Evolutionary conservation across 106 monocot species (phyloP).

Genomic region (Dendrobium catenatum): DNA sequence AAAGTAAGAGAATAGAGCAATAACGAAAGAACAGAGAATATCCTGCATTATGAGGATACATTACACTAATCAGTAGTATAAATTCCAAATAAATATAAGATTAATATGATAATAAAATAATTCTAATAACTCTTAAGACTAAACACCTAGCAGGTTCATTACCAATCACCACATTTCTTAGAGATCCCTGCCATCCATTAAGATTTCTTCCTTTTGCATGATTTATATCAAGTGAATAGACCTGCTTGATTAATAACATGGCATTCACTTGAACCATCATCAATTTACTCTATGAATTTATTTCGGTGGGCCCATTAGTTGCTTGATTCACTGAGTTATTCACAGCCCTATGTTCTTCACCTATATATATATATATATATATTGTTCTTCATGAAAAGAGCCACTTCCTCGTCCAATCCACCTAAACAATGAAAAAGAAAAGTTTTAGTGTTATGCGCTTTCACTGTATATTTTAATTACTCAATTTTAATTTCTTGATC

Average conservation of each 20-base stretch:
- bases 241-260: not conserved
- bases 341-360: not conserved
- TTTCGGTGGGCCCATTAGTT: not conserved
- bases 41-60: too few species aligned
- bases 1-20: too few species aligned
- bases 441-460: not conserved
- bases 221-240: not conserved
- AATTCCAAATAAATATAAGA: too few species aligned
- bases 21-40: too few species aligned
- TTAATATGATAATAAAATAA: too few species aligned
- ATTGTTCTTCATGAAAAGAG: not conserved
- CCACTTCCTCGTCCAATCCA: not conserved
- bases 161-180: not conserved
- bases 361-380: not conserved
- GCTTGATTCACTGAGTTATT: not conserved
- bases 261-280: not conserved
- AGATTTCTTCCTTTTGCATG: not conserved
- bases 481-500: not conserved
- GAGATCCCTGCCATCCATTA: not conserved
- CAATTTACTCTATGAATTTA: not conserved
- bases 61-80: too few species aligned
- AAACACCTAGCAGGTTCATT: not conserved
- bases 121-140: not conserved
- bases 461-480: not conserved
- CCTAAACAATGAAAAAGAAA: not conserved